A percentile compares a stretch with the other conserved stretches of the same genome.
Evolutionary conservation across 2,329 filamentous ascomycete species (phyloP).

Genomic region (Ophiosphaerella narmari): DNA sequence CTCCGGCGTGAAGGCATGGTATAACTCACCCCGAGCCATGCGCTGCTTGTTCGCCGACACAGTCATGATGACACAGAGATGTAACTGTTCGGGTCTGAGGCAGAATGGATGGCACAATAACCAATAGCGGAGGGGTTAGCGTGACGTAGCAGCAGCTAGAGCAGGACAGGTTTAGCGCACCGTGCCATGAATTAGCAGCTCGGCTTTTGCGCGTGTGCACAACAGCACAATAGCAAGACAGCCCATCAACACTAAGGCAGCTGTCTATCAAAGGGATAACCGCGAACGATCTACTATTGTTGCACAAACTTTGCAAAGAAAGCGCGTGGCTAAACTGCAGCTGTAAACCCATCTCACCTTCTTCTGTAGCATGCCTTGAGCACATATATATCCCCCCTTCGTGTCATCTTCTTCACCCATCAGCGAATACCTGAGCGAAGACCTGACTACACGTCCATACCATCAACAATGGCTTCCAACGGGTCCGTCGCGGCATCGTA

Average conservation of each 20-base stretch:
- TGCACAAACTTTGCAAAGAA: slow-evolving; percentile 5
- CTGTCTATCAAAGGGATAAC: slow-evolving; percentile 2
- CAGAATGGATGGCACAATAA: neutral
- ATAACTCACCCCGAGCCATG: slow-evolving; percentile 73
- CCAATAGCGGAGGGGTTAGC: too few relatives aligned
- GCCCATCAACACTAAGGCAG: too few relatives aligned
- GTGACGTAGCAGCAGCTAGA: neutral
- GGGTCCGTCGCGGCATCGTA: slow-evolving; percentile 25
- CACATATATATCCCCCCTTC: neutral
- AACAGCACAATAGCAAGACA: slow-evolving; percentile 1
- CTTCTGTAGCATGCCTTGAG: slow-evolving; percentile 10
- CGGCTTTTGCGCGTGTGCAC: neutral
- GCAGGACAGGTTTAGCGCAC: neutral
- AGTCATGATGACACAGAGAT: slow-evolving; percentile 18
- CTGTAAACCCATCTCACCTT: too few relatives aligned
- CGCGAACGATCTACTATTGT: slow-evolving; percentile 9
- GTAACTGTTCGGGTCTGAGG: neutral
- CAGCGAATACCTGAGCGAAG: neutral
- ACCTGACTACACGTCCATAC: neutral
- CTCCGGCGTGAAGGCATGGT: slow-evolving; percentile 73
- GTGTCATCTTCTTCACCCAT: neutral
- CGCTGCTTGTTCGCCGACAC: slow-evolving; percentile 44
- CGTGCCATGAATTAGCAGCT: neutral
- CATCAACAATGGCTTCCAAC: slow-evolving; percentile 28
- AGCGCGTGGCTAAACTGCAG: neutral